A percentile compares a stretch with the other conserved stretches of the same genome.
Conservation (phyloP, 1,284 basidiomycete genomes). For the Earliella scabrosa region DNA sequence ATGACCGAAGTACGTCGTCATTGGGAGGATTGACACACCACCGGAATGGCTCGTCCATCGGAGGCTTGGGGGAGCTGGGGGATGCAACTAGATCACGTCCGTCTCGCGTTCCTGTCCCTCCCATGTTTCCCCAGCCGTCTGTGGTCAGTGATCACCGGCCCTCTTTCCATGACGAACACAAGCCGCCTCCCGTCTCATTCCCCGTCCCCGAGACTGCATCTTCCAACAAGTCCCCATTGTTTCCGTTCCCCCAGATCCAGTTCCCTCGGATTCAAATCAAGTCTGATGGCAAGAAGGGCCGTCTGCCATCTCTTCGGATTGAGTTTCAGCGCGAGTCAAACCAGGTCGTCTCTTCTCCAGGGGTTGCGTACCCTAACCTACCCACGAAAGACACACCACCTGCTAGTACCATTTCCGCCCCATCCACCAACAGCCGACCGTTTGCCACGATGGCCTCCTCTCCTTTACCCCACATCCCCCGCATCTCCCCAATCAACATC, state of each 20-base stretch:
- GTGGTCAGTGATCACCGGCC: background rate
- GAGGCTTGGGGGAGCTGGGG: constrained; percentile 10
- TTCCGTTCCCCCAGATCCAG: constrained; percentile 11
- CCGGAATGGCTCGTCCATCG: background rate
- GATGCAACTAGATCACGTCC: constrained; percentile 9
- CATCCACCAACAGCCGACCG: constrained; percentile 16
- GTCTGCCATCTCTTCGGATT: constrained; percentile 18
- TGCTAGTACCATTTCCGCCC: constrained; percentile 9
- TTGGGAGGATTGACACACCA: background rate
- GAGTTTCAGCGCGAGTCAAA: constrained; percentile 20
- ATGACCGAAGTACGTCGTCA: background rate
- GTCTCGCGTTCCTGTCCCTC: constrained; percentile 15
- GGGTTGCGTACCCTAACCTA: background rate
- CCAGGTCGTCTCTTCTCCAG: constrained; percentile 16
- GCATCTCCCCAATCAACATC: constrained; percentile 6
- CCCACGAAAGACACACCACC: constrained; percentile 1
- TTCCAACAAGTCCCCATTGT: background rate
- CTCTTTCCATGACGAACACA: background rate
- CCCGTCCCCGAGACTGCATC: constrained; percentile 3
- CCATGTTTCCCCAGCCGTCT: constrained; percentile 12
- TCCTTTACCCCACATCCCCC: constrained; percentile 10
- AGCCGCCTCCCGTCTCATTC: background rate
- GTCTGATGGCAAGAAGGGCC: constrained; percentile 6
- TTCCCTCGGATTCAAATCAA: constrained; percentile 11
- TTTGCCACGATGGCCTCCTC: constrained; percentile 19